Base-by-base conservation (phyloP, 1,139 yeast genomes). In the Ogataea hybrid region DNA sequence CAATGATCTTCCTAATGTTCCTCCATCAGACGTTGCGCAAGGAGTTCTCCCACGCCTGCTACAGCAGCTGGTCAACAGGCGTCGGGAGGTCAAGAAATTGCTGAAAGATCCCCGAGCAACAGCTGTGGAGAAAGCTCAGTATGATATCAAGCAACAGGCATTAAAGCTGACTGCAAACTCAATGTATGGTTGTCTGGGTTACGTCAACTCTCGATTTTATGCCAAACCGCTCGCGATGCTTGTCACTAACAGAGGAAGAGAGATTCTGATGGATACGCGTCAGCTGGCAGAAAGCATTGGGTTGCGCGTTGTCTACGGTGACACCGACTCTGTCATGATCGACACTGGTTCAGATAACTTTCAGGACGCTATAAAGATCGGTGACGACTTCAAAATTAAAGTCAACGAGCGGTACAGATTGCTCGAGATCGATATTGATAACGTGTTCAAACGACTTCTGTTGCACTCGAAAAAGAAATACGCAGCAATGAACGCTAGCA, bases 121-220 rank as follows among this genome's bases (percentile, higher is more conserved):
- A 0, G 70, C 79, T 0, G 70, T 73, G 42, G 87, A 85, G 52
- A 75, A 68, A 44, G 80, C 83, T 0, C 96, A 90, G 60, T 89
- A 85, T 71, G 98, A 94, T 64, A 89, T 89, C 58, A 88, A 90
- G 58, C 98, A 94, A 64, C 95, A 86, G 60, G 98, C 98, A 0
- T 76, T 94, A 60, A 94, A 94, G 63, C 74, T 94, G 58, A 94
- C 98, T 2, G 99, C 99, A 15, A 94, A 94, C 65, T 92, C 98
- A 23, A 92, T 94, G 97, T 94, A 94, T 67, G 99, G 99, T 61
- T 94, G 98, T 76, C 75, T 94, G 56, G 99, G 98, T 51, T 90
- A 83, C 63, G 84, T 85, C 9, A 78, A 84, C 56, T 89, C 97
- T 18, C 77, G 98, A 57, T 94, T 94, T 63, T 92, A 90, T 60